Base-by-base conservation (phyloP, 2,329 filamentous ascomycete species). In the Cadophora gregata region DNA sequence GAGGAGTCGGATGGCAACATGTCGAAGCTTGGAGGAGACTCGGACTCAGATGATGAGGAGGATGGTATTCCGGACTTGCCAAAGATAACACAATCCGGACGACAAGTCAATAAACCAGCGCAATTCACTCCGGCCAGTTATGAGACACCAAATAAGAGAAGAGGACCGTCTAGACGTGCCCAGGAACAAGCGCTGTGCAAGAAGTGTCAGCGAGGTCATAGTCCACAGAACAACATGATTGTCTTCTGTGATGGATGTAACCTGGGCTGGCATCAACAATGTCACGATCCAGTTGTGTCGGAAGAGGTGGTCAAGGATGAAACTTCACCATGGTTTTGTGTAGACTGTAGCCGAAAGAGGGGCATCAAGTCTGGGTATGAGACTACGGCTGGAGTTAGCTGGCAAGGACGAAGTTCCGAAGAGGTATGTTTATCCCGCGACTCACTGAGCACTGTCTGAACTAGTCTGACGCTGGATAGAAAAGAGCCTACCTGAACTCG, bases 231-330 rank as follows among this genome's bases (percentile, higher is more conserved):
- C 72, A 96, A 96, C 79, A 86, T 89, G 79, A 94, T 96, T 76
- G 92, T 96, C 2, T 93, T 94, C 78, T 96, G 93, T 80, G 91
- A 95, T 78, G 88, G 88, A 19, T 96, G 93, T 80, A 92, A 93
- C 76, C 83, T 84, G 33, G 87, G 89, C 50, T 96, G 93, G 86
- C 93, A 96, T 78, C 91, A 93, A 77, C 87, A 88, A 73, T 96
- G 93, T 75, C 92, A 96, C 77, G 85, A 91, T 66, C 92, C 92
- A 1, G 85, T 85, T 9, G 92, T 96, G 67, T 83, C 85, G n/a
- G 86, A 90, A 68, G 86, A 89, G 21, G 86, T 90, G 24, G 85
- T 94, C 56, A 83, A 84, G 42, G 85, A 92, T 67, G 82, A 88
- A 69, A 86, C 87, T 69, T 86, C 86, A 67, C 86, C 89, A 70